A percentile compares a stretch with the other conserved stretches of the same genome.
Conservation (phyloP, 1,139 yeast genomes). For the Williopsis jadinii region DNA sequence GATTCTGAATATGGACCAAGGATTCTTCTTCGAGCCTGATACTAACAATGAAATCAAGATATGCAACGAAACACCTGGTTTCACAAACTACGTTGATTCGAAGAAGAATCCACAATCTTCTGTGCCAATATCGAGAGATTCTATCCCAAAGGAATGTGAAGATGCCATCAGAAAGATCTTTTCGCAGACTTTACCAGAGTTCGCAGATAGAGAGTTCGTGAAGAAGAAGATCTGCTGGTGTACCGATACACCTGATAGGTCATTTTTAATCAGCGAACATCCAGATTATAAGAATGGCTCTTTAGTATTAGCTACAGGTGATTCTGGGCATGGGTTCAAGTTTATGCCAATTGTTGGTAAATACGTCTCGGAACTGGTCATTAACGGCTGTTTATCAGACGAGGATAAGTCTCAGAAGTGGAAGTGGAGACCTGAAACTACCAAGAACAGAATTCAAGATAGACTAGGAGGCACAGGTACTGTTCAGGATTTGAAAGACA, state of each 20-base stretch:
- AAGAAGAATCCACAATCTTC: conserved; percentile 3
- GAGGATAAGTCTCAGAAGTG: conserved; percentile 15
- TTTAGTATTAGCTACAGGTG: conserved; percentile 33
- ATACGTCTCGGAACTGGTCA: conserved; percentile 25
- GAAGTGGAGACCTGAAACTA: conserved; percentile 19
- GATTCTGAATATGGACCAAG: conserved; percentile 30
- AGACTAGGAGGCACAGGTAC: conserved; percentile 25
- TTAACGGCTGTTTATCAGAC: conserved; percentile 6
- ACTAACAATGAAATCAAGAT: conserved; percentile 30
- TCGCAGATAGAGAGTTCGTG: conserved; percentile 29
- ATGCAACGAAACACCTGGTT: conserved; percentile 32
- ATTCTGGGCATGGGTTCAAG: conserved; percentile 28
- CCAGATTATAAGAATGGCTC: conserved; percentile 22
- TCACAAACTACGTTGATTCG: conserved; percentile 12
- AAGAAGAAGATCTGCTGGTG: conserved; percentile 39
- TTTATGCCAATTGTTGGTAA: conserved; percentile 34
- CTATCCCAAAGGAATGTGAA: conserved; percentile 27
- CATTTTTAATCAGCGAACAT: conserved; percentile 36
- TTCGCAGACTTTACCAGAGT: conserved; percentile 31
- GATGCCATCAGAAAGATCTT: conserved; percentile 24
- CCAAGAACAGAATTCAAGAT: conserved; percentile 22
- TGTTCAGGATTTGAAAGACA: conserved; percentile 19
- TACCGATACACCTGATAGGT: conserved; percentile 36
- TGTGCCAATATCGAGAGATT: conserved; percentile 18
- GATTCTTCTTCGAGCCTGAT: conserved; percentile 40